Percentiles rank a stretch among this genome's conserved stretches.
Conservation (phyloP, 306 rosid species). For the Quercus parvula region DNA sequence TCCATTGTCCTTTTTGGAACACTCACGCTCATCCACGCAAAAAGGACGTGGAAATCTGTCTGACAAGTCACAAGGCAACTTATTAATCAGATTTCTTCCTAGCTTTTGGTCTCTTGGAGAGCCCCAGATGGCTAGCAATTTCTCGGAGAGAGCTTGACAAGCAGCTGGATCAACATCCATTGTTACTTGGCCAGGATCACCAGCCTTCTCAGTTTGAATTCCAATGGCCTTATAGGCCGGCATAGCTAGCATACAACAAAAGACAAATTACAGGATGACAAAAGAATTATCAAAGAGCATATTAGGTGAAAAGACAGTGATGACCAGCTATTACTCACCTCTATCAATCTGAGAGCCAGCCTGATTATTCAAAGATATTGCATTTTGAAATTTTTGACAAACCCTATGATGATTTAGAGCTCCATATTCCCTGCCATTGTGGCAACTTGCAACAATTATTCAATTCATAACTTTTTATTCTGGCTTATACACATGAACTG, state of each 20-base stretch:
- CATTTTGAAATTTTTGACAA: conserved; percentile 30
- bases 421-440: conserved; percentile 41
- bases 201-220: conserved; percentile 43
- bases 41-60: conserved; percentile 66
- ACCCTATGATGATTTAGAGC: conserved; percentile 21
- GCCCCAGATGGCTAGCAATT: conserved; percentile 67
- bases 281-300: conserved; percentile 10
- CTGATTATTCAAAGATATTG: conserved; percentile 25
- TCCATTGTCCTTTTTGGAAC: conserved; percentile 38
- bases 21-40: conserved; percentile 52
- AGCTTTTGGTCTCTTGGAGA: conserved; percentile 37
- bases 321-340: conserved; percentile 40
- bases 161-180: conserved; percentile 31
- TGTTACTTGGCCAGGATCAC: conserved; percentile 32
- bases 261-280: conserved; percentile 19
- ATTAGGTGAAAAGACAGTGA: neutral
- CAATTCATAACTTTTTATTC: conserved; percentile 12
- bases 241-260: conserved; percentile 23
- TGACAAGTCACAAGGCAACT: conserved; percentile 66
- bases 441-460: conserved; percentile 19
- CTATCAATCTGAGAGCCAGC: conserved; percentile 6
- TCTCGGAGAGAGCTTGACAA: conserved; percentile 58
- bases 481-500: neutral
- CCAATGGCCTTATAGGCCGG: conserved; percentile 38
- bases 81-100: conserved; percentile 54